Evolutionary conservation across 257 asterid species (phyloP).

Genomic region (Nicotiana knightiana): DNA sequence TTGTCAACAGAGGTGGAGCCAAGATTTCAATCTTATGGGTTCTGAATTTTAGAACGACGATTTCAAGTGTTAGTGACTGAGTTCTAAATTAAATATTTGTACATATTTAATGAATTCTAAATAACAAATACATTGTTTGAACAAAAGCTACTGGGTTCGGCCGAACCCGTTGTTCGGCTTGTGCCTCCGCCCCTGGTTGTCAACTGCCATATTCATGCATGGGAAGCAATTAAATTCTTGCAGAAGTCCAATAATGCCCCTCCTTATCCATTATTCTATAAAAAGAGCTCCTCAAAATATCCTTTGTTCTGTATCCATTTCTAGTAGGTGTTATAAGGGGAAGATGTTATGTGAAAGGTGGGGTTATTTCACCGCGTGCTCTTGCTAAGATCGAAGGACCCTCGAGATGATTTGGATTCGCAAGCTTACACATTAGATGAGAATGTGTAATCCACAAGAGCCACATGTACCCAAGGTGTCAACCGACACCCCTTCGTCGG

Average conservation of each 20-base stretch:
- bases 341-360: conserved; percentile 28
- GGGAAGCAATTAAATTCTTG: background rate
- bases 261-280: conserved; percentile 42
- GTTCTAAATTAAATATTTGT: no score
- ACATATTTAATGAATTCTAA: no score
- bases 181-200: background rate
- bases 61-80: no score
- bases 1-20: no score
- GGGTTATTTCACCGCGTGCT: conserved; percentile 13
- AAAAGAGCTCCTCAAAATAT: conserved; percentile 17
- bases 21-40: no score
- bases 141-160: no score
- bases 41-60: no score
- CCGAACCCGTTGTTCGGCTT: no score
- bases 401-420: background rate
- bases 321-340: conserved; percentile 46
- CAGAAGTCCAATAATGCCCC: conserved; percentile 19
- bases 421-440: background rate
- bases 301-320: conserved; percentile 53
- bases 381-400: background rate
- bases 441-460: background rate
- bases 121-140: no score
- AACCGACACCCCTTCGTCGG: no score
- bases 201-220: conserved; percentile 23
- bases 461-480: no score